phyloP scores from a whole-genome alignment of 164 flowering plant genomes.

The Umbilicus rupestris region DNA sequence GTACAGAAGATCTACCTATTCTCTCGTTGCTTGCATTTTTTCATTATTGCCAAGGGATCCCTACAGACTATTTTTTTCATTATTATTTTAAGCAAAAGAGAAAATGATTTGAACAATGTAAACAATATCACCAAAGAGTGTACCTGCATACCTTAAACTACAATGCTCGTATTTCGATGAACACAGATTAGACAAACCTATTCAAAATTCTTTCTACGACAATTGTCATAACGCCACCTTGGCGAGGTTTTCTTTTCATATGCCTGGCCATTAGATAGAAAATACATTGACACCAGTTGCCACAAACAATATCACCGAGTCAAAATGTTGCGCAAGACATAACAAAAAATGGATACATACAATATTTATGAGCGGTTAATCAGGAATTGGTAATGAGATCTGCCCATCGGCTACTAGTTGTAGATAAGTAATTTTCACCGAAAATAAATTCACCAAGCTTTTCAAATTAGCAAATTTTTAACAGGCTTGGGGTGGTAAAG shows the following conservation, averaged over 20 bases:
- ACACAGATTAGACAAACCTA: neutral
- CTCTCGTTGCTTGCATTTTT: neutral
- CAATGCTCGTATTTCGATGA: too few species aligned
- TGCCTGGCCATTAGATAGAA: slow-evolving; percentile 37
- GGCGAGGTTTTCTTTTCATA: slow-evolving; percentile 88
- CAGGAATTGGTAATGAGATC: neutral
- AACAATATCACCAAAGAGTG: too few species aligned
- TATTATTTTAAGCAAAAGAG: too few species aligned
- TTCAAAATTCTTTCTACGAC: slow-evolving; percentile 44
- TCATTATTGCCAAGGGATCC: too few species aligned
- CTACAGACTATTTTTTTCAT: too few species aligned
- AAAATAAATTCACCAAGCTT: neutral
- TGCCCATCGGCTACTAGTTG: neutral
- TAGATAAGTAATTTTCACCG: neutral
- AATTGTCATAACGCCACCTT: slow-evolving; percentile 78
- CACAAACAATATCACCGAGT: neutral
- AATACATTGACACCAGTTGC: slow-evolving; percentile 2
- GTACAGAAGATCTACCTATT: neutral
- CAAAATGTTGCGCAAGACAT: neutral
- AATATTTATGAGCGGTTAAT: neutral
- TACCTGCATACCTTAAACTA: too few species aligned
- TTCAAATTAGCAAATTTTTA: neutral
- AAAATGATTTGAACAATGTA: too few species aligned
- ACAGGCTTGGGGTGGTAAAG: neutral
- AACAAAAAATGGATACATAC: neutral